Evolutionary conservation across 2,329 filamentous ascomycete genomes (phyloP).

Genomic region (Colletotrichum sp.): DNA sequence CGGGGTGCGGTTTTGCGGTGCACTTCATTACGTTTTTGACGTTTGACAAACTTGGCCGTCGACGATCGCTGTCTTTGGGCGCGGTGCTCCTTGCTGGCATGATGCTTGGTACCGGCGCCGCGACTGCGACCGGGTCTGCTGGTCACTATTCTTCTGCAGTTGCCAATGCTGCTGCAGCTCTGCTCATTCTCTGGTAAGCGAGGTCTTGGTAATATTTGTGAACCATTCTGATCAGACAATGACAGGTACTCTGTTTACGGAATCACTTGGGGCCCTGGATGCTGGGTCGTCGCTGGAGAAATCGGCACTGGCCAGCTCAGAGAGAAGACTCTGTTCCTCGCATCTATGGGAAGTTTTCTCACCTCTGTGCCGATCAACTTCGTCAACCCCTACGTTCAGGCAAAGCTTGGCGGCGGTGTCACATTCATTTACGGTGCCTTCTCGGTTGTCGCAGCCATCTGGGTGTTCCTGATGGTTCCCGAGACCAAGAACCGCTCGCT

Average conservation of each 20-base stretch:
- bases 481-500: constrained; percentile 11
- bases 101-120: not conserved
- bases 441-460: constrained; percentile 21
- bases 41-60: constrained; percentile 20
- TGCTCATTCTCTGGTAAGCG: not conserved
- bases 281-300: constrained; percentile 9
- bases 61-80: not conserved
- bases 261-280: not conserved
- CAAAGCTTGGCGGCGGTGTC: constrained; percentile 22
- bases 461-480: constrained; percentile 13
- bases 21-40: constrained; percentile 12
- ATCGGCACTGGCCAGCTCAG: constrained; percentile 18
- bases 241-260: not conserved
- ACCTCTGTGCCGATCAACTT: constrained; percentile 17
- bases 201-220: too few relatives aligned
- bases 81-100: not conserved
- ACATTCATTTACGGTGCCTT: constrained; percentile 27
- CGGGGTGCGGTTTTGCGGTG: not conserved
- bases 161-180: not conserved
- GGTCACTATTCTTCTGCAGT: not conserved
- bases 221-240: too few relatives aligned
- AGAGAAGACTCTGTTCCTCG: constrained; percentile 19
- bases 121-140: not conserved
- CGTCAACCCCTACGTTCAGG: constrained; percentile 23
- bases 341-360: constrained; percentile 9